Conservation (phyloP, 495 filamentous ascomycete species). For the Daldinia caldariorum region DNA sequence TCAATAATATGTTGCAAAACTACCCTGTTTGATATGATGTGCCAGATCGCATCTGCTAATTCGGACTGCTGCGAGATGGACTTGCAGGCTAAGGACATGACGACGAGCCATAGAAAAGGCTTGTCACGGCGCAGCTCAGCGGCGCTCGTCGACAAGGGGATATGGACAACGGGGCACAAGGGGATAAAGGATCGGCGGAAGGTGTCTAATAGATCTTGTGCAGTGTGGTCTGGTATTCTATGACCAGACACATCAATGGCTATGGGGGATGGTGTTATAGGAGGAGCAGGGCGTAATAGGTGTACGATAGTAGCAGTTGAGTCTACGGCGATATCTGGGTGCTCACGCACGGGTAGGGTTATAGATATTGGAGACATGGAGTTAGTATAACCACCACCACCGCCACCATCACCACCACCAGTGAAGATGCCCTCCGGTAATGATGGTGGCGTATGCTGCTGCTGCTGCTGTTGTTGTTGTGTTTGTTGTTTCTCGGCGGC, state of each 20-base stretch:
- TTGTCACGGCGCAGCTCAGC: constrained; percentile 40
- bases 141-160: constrained; percentile 35
- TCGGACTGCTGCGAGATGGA: constrained; percentile 25
- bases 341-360: constrained; percentile 3
- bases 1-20: constrained; percentile 32
- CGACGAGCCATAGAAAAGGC: constrained; percentile 45
- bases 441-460: constrained; percentile 21
- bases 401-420: too few relatives aligned
- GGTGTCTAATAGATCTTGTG: constrained; percentile 40
- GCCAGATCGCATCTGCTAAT: constrained; percentile 34
- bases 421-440: constrained; percentile 9
- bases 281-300: constrained; percentile 24
- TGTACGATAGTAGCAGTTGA: constrained; percentile 30
- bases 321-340: constrained; percentile 40
- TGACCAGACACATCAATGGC: constrained; percentile 19
- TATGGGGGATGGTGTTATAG: constrained; percentile 20
- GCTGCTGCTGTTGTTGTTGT: not conserved
- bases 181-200: constrained; percentile 40
- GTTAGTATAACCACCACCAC: not conserved
- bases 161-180: constrained; percentile 40
- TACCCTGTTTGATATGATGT: constrained; percentile 37
- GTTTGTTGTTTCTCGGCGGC: constrained; percentile 17
- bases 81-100: constrained; percentile 40
- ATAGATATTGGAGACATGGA: constrained; percentile 13
- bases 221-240: constrained; percentile 11